phyloP scores from a whole-genome alignment of 352 stramenopile genomes.

The Phytophthora palmivora region DNA sequence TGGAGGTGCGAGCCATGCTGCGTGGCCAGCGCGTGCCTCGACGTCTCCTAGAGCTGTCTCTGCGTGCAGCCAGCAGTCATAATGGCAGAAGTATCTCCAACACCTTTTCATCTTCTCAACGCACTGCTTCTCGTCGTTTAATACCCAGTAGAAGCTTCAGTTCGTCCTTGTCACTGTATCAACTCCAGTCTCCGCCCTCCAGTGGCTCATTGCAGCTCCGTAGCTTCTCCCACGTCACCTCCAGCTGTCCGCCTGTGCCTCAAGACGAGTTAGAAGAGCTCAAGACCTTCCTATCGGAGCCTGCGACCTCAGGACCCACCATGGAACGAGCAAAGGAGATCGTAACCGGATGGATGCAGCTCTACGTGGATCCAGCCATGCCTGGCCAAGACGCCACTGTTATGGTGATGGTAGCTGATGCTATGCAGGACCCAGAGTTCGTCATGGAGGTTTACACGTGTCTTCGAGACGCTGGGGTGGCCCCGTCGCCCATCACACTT shows the following conservation, averaged over 20 bases:
- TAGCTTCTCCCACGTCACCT: conserved; percentile 24
- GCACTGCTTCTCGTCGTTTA: conserved; percentile 11
- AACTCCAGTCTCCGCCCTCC: conserved; percentile 1
- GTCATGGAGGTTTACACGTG: conserved; percentile 68
- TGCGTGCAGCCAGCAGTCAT: conserved; percentile 8
- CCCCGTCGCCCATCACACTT: conserved; percentile 73
- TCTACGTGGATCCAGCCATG: conserved; percentile 72
- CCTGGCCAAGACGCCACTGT: conserved; percentile 76
- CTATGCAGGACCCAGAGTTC: conserved; percentile 59
- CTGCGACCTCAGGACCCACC: conserved; percentile 37
- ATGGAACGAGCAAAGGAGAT: conserved; percentile 50
- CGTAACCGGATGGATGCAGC: conserved; percentile 57
- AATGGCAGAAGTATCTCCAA: background rate
- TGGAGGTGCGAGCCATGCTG: conserved; percentile 35
- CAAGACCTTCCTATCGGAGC: conserved; percentile 67
- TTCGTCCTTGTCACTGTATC: conserved; percentile 4
- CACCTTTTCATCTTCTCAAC: conserved; percentile 5
- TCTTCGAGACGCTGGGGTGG: conserved; percentile 59
- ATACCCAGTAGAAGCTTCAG: conserved; percentile 9
- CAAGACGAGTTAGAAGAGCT: conserved; percentile 66
- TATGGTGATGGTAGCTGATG: conserved; percentile 81
- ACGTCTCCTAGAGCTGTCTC: conserved; percentile 31
- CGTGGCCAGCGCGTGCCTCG: conserved; percentile 17
- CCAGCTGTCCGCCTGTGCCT: conserved; percentile 30
- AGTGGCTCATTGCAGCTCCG: conserved; percentile 18